Base-by-base conservation (phyloP, 352 stramenopile genomes). In the Globisporangium spinosum region DNA sequence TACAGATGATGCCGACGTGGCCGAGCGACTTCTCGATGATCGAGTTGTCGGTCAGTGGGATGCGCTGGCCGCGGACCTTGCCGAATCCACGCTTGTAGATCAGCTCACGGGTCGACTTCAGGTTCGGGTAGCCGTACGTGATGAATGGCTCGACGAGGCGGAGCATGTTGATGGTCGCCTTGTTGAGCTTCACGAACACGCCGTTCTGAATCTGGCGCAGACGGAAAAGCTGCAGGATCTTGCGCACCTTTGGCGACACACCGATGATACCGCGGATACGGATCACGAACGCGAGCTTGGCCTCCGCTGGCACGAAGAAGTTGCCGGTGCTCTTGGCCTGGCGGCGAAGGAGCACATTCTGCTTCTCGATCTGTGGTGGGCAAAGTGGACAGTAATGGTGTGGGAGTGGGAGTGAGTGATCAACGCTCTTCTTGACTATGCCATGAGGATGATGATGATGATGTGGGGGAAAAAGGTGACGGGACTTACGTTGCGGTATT, bases 61-160 rank as follows among this genome's bases (percentile, higher is more conserved):
- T 98, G 72, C 97, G 95, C 83, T 99, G 94, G 88, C 98, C 98
- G 74, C 97, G 91, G 64, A 99, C 87, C 93, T 99, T 99, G 77
- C 96, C 98, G 78, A 98, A 99, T 75, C 98, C 98, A 80, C 98
- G 93, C 97, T 99, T 99, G 93, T 99, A 99, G 77, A 99, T 97
- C 25, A 99, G 86, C 85, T 99, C 96, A 68, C 97, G 87, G 56
- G 98, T 94, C 65, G 97, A 97, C 78, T 98, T 98, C n/a, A 98
- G 90, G 74, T 97, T 98, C 34, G 98, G 98, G 84, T 98, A 97
- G 54, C 98, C 98, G 83, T 99, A 99, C 27, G 97, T 98, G 57
- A 99, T 94, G 80, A 99, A 99, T 12, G 97, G 97, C 80, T 99
- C 97, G 17, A 99, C 97, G 29, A 99, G 89, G 75, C 97, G 94